Conservation (phyloP, 192 early-diverging fungal genomes). For the Podila horticola region DNA sequence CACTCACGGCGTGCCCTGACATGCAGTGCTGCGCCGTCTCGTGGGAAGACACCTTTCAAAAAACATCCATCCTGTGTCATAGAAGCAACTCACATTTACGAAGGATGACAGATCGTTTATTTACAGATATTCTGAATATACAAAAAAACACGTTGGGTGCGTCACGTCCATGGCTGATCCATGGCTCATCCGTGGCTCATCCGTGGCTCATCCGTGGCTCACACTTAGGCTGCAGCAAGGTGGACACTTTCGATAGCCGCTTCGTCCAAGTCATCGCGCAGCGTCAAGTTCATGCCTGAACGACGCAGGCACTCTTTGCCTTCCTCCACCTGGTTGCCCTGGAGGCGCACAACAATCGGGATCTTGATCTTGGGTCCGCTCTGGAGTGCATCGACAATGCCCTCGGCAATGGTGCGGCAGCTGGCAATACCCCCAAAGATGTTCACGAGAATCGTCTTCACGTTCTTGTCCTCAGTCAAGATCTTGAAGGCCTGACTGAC, state of each 20-base stretch:
- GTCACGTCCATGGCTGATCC: background rate
- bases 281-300: conserved; percentile 29
- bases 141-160: background rate
- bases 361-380: conserved; percentile 32
- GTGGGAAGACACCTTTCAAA: too few relatives aligned
- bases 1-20: background rate
- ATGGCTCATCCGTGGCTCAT: background rate
- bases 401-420: conserved; percentile 43
- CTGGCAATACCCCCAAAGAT: conserved; percentile 50
- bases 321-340: conserved; percentile 42
- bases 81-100: too few relatives aligned
- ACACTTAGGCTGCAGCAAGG: conserved; percentile 14
- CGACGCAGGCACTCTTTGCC: conserved; percentile 29
- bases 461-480: conserved; percentile 43
- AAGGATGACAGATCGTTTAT: too few relatives aligned
- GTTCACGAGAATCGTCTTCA: conserved; percentile 47
- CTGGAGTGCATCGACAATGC: conserved; percentile 28
- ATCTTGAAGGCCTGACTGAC: conserved; percentile 49
- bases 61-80: too few relatives aligned
- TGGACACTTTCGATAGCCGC: conserved; percentile 34
- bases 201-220: background rate
- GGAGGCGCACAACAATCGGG: conserved; percentile 39
- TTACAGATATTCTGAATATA: too few relatives aligned
- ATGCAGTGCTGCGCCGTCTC: background rate
- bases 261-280: conserved; percentile 41